Evolutionary conservation across 2,329 filamentous ascomycete species (phyloP).

Genomic region (Calcarisporium arbuscula): DNA sequence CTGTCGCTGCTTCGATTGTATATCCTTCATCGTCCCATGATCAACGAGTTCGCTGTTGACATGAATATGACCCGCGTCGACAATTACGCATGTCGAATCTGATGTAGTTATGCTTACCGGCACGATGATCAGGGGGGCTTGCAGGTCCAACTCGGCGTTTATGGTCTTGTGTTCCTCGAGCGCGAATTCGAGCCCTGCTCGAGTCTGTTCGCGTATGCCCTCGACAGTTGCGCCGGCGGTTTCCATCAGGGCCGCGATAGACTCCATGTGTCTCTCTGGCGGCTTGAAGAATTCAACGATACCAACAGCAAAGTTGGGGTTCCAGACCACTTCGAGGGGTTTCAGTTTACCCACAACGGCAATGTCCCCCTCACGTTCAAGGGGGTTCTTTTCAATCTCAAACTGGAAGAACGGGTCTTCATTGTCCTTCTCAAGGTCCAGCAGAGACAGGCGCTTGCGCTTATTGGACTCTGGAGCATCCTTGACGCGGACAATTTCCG

Average conservation of each 20-base stretch:
- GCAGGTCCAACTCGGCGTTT: slow-evolving; percentile 90
- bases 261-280: slow-evolving; percentile 96
- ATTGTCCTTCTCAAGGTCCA: slow-evolving; percentile 44
- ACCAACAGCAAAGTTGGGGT: slow-evolving; percentile 85
- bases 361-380: slow-evolving; percentile 87
- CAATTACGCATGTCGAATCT: slow-evolving; percentile 79
- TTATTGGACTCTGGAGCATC: slow-evolving; percentile 57
- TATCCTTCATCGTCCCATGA: slow-evolving; percentile 78
- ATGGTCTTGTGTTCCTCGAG: slow-evolving; percentile 97
- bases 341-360: slow-evolving; percentile 87
- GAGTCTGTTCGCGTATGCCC: slow-evolving; percentile 87
- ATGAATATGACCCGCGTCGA: slow-evolving; percentile 94
- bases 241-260: slow-evolving; percentile 92
- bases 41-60: slow-evolving; percentile 93
- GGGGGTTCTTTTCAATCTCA: slow-evolving; percentile 88
- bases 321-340: slow-evolving; percentile 95
- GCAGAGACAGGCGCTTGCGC: slow-evolving; percentile 44
- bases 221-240: slow-evolving; percentile 93
- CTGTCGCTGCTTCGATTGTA: slow-evolving; percentile 85
- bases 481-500: slow-evolving; percentile 94
- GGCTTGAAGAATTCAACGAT: slow-evolving; percentile 94
- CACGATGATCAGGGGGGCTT: slow-evolving; percentile 92
- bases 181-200: slow-evolving; percentile 92
- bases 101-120: slow-evolving; percentile 83
- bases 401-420: slow-evolving; percentile 85